Percentiles rank a stretch among this genome's conserved stretches.
Evolutionary conservation across 805 yeast genomes (phyloP).

Genomic region (Nakazawaea anatomiae): DNA sequence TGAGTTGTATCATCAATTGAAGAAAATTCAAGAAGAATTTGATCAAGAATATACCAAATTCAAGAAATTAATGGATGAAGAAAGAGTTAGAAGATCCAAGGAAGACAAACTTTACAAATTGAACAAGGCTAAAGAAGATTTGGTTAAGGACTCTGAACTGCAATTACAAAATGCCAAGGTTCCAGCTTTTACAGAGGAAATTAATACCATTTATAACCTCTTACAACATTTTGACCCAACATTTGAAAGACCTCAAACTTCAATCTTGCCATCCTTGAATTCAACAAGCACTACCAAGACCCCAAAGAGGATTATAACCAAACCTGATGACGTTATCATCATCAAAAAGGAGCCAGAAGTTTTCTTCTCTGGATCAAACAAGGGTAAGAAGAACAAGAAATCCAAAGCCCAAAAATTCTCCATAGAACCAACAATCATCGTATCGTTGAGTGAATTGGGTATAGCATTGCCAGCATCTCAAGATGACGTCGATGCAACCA

Average conservation of each 20-base stretch:
- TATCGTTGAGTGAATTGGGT: slow-evolving; percentile 68
- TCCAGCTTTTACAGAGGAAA: slow-evolving; percentile 84
- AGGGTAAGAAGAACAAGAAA: slow-evolving; percentile 47
- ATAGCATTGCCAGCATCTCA: slow-evolving; percentile 72
- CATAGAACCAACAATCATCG: slow-evolving; percentile 76
- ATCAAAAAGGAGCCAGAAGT: slow-evolving; percentile 57
- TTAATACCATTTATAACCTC: slow-evolving; percentile 67
- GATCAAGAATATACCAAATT: slow-evolving; percentile 71
- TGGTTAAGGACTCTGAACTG: slow-evolving; percentile 56
- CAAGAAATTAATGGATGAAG: slow-evolving; percentile 61
- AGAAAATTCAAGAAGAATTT: slow-evolving; percentile 65
- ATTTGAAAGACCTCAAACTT: slow-evolving; percentile 50
- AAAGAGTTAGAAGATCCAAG: slow-evolving; percentile 60
- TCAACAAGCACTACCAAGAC: slow-evolving; percentile 15
- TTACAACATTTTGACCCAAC: slow-evolving; percentile 74
- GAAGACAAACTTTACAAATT: slow-evolving; percentile 51
- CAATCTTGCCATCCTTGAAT: slow-evolving; percentile 11
- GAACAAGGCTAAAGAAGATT: slow-evolving; percentile 46
- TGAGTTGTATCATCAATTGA: slow-evolving; percentile 59
- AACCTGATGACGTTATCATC: slow-evolving; percentile 59
- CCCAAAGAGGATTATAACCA: slow-evolving; percentile 46
- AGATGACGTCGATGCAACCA: slow-evolving; percentile 63
- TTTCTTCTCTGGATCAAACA: slow-evolving; percentile 45
- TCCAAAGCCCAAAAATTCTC: slow-evolving; percentile 46
- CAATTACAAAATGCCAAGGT: slow-evolving; percentile 61